These are phyloP conservation scores for Silene conica DNA, from an alignment of 148 eudicot species.

Conservation along the genomic window DNA sequence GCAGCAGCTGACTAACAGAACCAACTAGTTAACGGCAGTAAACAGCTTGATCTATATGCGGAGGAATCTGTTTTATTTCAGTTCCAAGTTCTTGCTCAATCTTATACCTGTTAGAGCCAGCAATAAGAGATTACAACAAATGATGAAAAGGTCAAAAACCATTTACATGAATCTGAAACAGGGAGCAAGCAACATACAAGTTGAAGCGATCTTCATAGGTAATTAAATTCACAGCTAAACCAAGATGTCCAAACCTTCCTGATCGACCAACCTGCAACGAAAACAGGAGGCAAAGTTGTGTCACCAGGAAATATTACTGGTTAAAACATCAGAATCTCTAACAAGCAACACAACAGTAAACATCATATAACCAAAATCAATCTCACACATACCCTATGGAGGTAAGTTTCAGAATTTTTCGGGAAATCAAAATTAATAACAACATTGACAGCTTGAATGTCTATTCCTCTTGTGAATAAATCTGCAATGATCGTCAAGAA, in stretches of 20 bases:
- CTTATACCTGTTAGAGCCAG: constrained; percentile 53
- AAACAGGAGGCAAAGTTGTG: not conserved
- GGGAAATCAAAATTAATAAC: constrained; percentile 92
- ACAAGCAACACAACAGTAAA: not conserved
- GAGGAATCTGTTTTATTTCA: constrained; percentile 88
- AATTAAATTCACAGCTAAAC: constrained; percentile 85
- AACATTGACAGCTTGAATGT: constrained; percentile 91
- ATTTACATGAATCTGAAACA: not conserved
- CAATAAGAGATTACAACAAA: constrained; percentile 2
- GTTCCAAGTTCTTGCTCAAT: constrained; percentile 95
- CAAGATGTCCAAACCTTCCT: constrained; percentile 92
- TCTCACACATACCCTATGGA: constrained; percentile 65
- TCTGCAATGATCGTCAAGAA: constrained; percentile 37
- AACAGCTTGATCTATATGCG: constrained; percentile 65
- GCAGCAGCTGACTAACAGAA: not conserved
- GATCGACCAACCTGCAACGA: constrained; percentile 76
- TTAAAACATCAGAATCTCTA: not conserved
- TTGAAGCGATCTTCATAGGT: constrained; percentile 90
- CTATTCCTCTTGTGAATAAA: constrained; percentile 88
- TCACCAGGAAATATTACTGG: not conserved
- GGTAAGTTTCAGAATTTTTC: constrained; percentile 78
- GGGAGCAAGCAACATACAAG: constrained; percentile 45
- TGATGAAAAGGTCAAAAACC: not conserved
- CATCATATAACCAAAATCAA: constrained; percentile 1
- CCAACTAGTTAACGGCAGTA: constrained; percentile 52